Percentiles rank a stretch among this genome's conserved stretches.
Conservation (phyloP, 1,284 basidiomycete genomes). For the Melampsora larici-populina region DNA sequence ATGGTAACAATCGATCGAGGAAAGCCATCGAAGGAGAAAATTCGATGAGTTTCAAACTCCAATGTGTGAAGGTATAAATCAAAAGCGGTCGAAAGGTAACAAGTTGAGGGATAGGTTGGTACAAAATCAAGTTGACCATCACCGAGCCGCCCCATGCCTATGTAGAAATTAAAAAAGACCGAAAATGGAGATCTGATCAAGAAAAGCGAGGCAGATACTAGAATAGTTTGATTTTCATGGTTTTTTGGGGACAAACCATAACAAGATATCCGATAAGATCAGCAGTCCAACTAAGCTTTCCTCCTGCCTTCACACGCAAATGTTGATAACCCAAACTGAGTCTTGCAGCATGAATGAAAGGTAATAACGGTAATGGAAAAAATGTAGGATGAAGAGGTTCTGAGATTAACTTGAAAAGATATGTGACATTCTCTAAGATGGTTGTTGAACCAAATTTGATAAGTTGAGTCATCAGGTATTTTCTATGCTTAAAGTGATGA, state of each 20-base stretch:
- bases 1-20: conserved; percentile 8
- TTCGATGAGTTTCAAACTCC: neutral
- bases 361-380: conserved; percentile 13
- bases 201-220: neutral
- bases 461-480: neutral
- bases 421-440: neutral
- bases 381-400: conserved; percentile 9
- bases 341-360: conserved; percentile 31
- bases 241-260: conserved; percentile 12
- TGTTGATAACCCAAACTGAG: conserved; percentile 30
- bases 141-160: conserved; percentile 41
- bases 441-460: neutral
- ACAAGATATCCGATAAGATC: conserved; percentile 29
- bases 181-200: neutral
- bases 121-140: conserved; percentile 13
- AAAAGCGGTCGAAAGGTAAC: conserved; percentile 18
- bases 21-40: conserved; percentile 1
- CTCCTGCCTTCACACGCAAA: conserved; percentile 15
- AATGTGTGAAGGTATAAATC: conserved; percentile 15
- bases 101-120: conserved; percentile 26
- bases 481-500: no score
- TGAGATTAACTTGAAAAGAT: conserved; percentile 8
- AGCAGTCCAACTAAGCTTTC: conserved; percentile 10
- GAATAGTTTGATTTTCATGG: neutral
- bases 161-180: neutral